Evolutionary conservation across 2,329 filamentous ascomycete genomes (phyloP), one percentile per base, ranked within the genome.

Genomic region (Penicillium italicum): DNA sequence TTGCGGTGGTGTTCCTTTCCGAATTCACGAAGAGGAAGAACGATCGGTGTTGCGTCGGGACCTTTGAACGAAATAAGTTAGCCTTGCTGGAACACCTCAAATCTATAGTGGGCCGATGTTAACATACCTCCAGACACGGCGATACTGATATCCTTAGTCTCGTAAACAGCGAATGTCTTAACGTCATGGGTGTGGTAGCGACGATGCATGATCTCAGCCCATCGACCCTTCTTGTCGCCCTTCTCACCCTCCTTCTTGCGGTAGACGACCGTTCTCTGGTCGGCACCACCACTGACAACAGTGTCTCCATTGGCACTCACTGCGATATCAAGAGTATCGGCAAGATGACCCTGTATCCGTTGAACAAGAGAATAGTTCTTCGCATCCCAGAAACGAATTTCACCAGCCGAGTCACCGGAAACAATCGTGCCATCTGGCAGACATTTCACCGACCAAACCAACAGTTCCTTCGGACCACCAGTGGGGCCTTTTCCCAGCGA

Each of bases 181-280:
- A 97, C 91, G 76, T 99, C 94, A 72, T 97, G 92, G 43, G 88
- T 85, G 70, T 99, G 94, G 69, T 93, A 92, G 68, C 91, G 83
- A 62, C 90, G 83, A 69, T 96, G 91, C 73, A 85, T 89, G n/a
- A 90, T 81, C 72, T 94, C 93, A 56, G 84, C 84, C 94, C 94
- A 99, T 69, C 87, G 84, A 62, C 72, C 74, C 50, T 81, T 79
- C 56, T 81, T 81, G 22, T 83, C 79, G 43, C 82, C 81, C 55
- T 76, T 77, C 55, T 72, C 71, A 51, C 66, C 74, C 45, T 67
- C 72, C 62, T 73, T 76, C 63, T 86, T 85, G 71, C 86, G 89
- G 76, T 95, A 96, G 43, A 93, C 79, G 6, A 91, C 88, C 2
- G 94, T 95, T 60, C 89, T 84, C 63, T 90, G 86, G 71, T 99